Base-by-base conservation (phyloP, 164 flowering plant genomes). In the Aristolochia californica region DNA sequence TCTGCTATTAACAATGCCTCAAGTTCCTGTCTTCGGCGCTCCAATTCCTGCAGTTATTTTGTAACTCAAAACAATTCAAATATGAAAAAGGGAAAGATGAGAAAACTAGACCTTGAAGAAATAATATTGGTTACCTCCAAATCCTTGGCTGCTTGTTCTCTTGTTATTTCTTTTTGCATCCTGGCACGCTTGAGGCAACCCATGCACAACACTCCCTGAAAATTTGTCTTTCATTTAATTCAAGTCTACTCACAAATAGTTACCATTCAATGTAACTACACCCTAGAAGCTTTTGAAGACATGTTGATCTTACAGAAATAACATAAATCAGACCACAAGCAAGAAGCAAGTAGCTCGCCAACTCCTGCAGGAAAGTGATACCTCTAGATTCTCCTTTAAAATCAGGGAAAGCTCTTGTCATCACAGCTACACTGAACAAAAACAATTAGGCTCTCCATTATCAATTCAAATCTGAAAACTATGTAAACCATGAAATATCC, bases 331-430 rank as follows among this genome's bases (percentile, higher is more conserved):
- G 66, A 56, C 96, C 96, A 74, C 99, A 93, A 67, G 80, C 78
- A 68, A 93, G 82, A 57, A 93, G 99, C 74, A 83, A 53, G 70
- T 93, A 93, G 76, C 96, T 76, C 45, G 97, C 77, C 52, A 89
- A 78, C 61, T 86, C 80, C 61, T 87, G 95, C 56, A 93, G 87
- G 62, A 89, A 77, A 51, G 81, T 60, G 28, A 89, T 75, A 40
- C 71, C 78, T 57, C 66, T 57, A 50, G 62, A 61, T 51, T 67
- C 45, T 13, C 67, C 72, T 45, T 43, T 48, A 54, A 66, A 64
- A 58, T 87, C 79, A 68, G 97, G 84, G 63, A 72, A 93, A 64
- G 97, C 99, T 77, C 87, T 85, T 43, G 99, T 93, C 97, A 89
- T 89, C 59, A 93, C 97, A 45, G 96, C 97, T 73, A 90, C 96